Base-by-base conservation (phyloP, 345 rosid genomes). In the Pistacia atlantica region DNA sequence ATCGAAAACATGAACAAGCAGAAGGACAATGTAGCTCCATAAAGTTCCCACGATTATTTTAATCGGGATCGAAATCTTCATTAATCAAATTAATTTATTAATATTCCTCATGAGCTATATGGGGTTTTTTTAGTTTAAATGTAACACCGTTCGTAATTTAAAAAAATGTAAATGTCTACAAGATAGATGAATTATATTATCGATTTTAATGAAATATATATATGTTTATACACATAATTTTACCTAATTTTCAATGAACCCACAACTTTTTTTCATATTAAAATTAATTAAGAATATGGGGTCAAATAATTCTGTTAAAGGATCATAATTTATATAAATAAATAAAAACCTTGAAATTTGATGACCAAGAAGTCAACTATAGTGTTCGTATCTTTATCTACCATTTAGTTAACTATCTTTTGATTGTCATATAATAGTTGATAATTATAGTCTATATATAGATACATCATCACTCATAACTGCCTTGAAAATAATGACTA, bases 251-350 rank as follows among this genome's bases (percentile, higher is more conserved):
- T 64, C 20, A 38, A 5, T 63, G 3, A 31, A 62, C 45, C 66
- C 33, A 33, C 66, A 8, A 37, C 25, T 35, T 9, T 5, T 28
- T 62, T 62, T 61, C 28, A 42, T 42, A 42, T 42, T 42, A 7
- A 42, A 42, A 8, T 42, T 5, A 42, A 5, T 5, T 42, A 42
- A 42, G 8, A 42, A 7, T 42, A 65, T 38, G 48, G 57, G 56
- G 82, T 84, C 86, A 84, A 76, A 67, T 74, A 73, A 69, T 72
- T 78, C 77, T 48, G 75, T 75, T 85, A 69, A 65, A 69, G 79
- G 37, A 37, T 31, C 79, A 49, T 51, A 25, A 4, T 25, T 25
- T 25, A 25, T 25, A 25, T 25, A 25, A 25, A 12, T 1, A 46
- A 22, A 28, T 45, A 7, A 35, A 16, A 12, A 42, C 22, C 59